Evolutionary conservation across 2,329 filamentous ascomycete genomes (phyloP).

Genomic region (Coniochaeta pulveracea): DNA sequence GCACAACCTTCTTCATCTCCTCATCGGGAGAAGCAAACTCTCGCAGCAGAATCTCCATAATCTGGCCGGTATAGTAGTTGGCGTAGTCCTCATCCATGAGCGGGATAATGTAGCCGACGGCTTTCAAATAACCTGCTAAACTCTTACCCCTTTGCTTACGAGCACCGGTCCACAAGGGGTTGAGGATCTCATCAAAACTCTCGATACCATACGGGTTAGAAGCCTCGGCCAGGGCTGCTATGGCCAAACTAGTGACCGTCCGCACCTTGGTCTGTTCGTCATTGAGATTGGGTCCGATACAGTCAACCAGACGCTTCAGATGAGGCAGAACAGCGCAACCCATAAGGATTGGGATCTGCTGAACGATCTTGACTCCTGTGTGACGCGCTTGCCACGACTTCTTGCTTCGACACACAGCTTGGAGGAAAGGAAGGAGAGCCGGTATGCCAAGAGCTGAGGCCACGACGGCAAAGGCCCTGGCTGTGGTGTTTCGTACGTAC

Average conservation of each 20-base stretch:
- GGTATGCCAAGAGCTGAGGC: conserved; percentile 94
- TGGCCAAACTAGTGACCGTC: conserved; percentile 89
- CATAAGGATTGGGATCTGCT: conserved; percentile 98
- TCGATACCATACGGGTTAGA: conserved; percentile 98
- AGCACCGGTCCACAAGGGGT: conserved; percentile 92
- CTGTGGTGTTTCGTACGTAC: conserved; percentile 96
- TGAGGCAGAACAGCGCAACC: conserved; percentile 93
- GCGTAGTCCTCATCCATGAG: conserved; percentile 99
- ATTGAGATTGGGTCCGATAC: conserved; percentile 89
- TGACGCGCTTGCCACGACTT: conserved; percentile 98
- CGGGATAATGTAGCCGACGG: conserved; percentile 94
- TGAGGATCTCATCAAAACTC: conserved; percentile 95
- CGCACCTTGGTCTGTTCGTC: conserved; percentile 97
- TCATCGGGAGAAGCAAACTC: conserved; percentile 97
- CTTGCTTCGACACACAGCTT: conserved; percentile 93
- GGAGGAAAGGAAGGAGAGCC: conserved; percentile 84
- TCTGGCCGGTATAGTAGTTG: conserved; percentile 97
- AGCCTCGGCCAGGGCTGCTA: conserved; percentile 89
- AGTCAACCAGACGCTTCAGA: conserved; percentile 90
- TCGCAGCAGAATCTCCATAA: conserved; percentile 94
- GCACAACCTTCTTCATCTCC: conserved; percentile 99
- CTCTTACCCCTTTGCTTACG: conserved; percentile 95
- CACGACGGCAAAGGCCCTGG: conserved; percentile 91
- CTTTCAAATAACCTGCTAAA: conserved; percentile 90
- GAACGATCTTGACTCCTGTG: conserved; percentile 97